These are phyloP conservation scores for Gastrodia elata DNA, from an alignment of 106 monocot species.

Conservation along the genomic window DNA sequence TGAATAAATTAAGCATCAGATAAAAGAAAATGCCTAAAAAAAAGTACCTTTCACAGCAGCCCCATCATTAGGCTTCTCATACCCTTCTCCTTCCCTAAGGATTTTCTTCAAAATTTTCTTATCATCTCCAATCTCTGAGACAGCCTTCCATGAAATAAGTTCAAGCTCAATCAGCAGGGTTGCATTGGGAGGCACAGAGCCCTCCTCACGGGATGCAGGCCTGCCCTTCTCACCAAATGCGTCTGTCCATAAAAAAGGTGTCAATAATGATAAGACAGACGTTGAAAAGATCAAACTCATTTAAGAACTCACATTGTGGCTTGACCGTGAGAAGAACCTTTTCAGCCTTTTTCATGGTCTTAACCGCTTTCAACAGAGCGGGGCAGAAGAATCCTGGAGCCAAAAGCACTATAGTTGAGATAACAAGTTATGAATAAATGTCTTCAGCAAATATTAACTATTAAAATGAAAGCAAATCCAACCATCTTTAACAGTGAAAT, in stretches of 20 bases:
- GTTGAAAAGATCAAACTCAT: background rate
- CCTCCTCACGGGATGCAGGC: constrained; percentile 49
- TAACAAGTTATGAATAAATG: background rate
- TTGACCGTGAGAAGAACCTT: constrained; percentile 68
- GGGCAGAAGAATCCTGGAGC: constrained; percentile 56
- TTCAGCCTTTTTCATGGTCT: constrained; percentile 80
- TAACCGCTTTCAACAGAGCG: constrained; percentile 58
- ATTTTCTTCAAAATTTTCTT: constrained; percentile 80
- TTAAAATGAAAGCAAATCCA: background rate
- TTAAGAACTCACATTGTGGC: constrained; percentile 50
- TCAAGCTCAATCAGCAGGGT: constrained; percentile 51
- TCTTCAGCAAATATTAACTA: background rate
- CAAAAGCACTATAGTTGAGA: background rate
- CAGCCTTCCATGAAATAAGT: constrained; percentile 78
- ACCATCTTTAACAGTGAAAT: constrained; percentile 94
- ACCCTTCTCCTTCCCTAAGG: constrained; percentile 73
- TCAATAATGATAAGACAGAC: background rate
- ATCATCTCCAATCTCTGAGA: constrained; percentile 65
- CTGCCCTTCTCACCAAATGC: constrained; percentile 76
- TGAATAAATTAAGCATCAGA: background rate
- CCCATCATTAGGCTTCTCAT: constrained; percentile 73
- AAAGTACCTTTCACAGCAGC: constrained; percentile 56
- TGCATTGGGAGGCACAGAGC: constrained; percentile 58
- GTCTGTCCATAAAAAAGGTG: constrained; percentile 25
- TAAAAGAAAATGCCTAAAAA: background rate